phyloP scores from a whole-genome alignment of 768 basidiomycete genomes.

The Cystobasidium ongulense region DNA sequence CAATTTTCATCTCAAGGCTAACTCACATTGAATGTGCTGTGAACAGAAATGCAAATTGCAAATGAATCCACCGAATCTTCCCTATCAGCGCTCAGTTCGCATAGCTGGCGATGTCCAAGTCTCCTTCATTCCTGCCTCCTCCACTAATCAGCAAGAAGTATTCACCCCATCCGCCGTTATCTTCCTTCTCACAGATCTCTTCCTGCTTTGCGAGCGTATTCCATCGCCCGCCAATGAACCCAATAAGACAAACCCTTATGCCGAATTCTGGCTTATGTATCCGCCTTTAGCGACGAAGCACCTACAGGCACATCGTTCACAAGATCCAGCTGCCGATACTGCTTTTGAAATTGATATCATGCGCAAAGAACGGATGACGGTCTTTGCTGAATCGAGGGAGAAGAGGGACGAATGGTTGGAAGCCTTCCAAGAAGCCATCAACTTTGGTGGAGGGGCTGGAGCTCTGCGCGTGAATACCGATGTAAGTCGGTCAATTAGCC shows the following conservation, averaged over 20 bases:
- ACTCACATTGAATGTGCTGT: slow-evolving; percentile 3
- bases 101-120: slow-evolving; percentile 64
- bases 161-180: slow-evolving; percentile 70
- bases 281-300: slow-evolving; percentile 94
- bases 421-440: slow-evolving; percentile 75
- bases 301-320: slow-evolving; percentile 54
- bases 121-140: slow-evolving; percentile 62
- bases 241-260: slow-evolving; percentile 44
- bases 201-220: slow-evolving; percentile 83
- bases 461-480: slow-evolving; percentile 31
- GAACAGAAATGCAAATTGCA: slow-evolving; percentile 76
- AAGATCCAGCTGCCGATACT: slow-evolving; percentile 50
- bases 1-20: neutral
- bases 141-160: slow-evolving; percentile 60
- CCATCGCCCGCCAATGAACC: slow-evolving; percentile 54
- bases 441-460: slow-evolving; percentile 63
- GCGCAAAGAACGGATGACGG: slow-evolving; percentile 70
- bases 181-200: slow-evolving; percentile 83
- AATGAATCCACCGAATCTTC: slow-evolving; percentile 69
- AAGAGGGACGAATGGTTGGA: slow-evolving; percentile 58
- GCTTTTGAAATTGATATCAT: slow-evolving; percentile 70
- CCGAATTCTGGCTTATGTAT: slow-evolving; percentile 84
- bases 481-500: slow-evolving; percentile 1
- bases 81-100: slow-evolving; percentile 69
- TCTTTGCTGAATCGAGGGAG: slow-evolving; percentile 57